Percentiles rank a stretch among this genome's conserved stretches.
Conservation (phyloP, 2,329 filamentous ascomycete species). For the Aspergillus spinulosporus region DNA sequence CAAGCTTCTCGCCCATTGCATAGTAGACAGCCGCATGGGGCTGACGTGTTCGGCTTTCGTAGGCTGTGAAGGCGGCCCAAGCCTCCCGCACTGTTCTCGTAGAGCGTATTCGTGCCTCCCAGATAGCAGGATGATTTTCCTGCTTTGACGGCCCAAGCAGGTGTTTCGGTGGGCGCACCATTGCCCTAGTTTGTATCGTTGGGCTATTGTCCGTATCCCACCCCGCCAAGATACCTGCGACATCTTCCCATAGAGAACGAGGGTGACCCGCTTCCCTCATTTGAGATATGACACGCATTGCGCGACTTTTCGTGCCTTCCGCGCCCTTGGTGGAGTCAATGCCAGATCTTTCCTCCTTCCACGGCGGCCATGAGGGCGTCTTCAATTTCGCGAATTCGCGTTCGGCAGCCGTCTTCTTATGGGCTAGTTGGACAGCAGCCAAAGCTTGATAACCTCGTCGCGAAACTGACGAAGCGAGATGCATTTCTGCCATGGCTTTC, state of each 20-base stretch:
- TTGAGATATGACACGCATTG: constrained; percentile 55
- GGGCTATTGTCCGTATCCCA: constrained; percentile 65
- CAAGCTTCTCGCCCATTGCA: constrained; percentile 60
- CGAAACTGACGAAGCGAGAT: constrained; percentile 58
- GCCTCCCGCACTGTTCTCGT: constrained; percentile 64
- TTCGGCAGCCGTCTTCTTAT: constrained; percentile 57
- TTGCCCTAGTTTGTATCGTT: constrained; percentile 60
- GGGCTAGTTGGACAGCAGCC: constrained; percentile 57
- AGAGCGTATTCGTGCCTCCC: constrained; percentile 59
- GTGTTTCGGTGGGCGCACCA: constrained; percentile 37
- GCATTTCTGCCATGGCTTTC: constrained; percentile 56
- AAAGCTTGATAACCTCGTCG: constrained; percentile 59
- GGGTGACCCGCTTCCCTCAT: constrained; percentile 63
- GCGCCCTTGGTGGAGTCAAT: constrained; percentile 59
- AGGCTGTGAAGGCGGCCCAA: constrained; percentile 64
- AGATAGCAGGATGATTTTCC: constrained; percentile 42
- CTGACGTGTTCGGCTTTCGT: constrained; percentile 46
- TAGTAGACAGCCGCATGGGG: constrained; percentile 50
- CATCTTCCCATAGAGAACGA: constrained; percentile 52
- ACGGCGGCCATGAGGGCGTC: constrained; percentile 64
- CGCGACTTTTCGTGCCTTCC: constrained; percentile 58
- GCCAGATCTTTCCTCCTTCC: constrained; percentile 62
- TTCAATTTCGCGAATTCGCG: constrained; percentile 60
- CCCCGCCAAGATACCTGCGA: constrained; percentile 57
- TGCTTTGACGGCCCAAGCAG: constrained; percentile 19